Conservation (phyloP, 352 stramenopile species). For the Pilasporangium apinafurcum region DNA sequence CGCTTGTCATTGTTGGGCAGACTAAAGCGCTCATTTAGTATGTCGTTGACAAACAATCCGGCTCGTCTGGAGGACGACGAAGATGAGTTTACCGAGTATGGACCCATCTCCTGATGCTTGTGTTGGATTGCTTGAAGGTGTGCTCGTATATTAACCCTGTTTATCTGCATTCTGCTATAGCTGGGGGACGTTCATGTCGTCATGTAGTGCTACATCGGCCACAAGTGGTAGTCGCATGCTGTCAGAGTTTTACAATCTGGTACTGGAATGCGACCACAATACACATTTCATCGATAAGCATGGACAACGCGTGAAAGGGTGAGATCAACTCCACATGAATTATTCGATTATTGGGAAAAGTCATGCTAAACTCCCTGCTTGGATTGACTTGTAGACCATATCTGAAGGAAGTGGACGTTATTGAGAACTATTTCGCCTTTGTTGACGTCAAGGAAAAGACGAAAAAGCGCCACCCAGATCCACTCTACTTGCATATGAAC, state of each 20-base stretch:
- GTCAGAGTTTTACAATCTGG: slow-evolving; percentile 74
- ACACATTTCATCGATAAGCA: slow-evolving; percentile 51
- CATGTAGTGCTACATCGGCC: slow-evolving; percentile 33
- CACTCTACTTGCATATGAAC: slow-evolving; percentile 5
- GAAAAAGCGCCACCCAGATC: background rate
- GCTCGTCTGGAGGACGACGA: slow-evolving; percentile 3
- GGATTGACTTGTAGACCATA: slow-evolving; percentile 15
- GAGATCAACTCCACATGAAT: background rate
- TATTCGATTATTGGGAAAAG: background rate
- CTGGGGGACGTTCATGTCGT: slow-evolving; percentile 31
- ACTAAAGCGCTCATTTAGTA: slow-evolving; percentile 47
- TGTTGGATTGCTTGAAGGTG: too few species aligned
- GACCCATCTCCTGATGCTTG: too few species aligned
- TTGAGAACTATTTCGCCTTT: slow-evolving; percentile 54
- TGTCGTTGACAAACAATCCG: too few species aligned
- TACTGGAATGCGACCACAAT: slow-evolving; percentile 67
- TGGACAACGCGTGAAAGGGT: slow-evolving; percentile 49
- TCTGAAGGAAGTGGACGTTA: slow-evolving; percentile 35
- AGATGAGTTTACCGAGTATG: slow-evolving; percentile 3
- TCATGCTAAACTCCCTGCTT: background rate
- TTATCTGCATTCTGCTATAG: too few species aligned
- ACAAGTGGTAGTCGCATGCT: slow-evolving; percentile 70
- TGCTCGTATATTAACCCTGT: too few species aligned
- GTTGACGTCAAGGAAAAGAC: slow-evolving; percentile 2
- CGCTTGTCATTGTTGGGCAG: slow-evolving; percentile 45